Percentiles rank a stretch among this genome's conserved stretches.
phyloP scores from a whole-genome alignment of 1,284 basidiomycete species.

The Rhodotorula sp. region DNA sequence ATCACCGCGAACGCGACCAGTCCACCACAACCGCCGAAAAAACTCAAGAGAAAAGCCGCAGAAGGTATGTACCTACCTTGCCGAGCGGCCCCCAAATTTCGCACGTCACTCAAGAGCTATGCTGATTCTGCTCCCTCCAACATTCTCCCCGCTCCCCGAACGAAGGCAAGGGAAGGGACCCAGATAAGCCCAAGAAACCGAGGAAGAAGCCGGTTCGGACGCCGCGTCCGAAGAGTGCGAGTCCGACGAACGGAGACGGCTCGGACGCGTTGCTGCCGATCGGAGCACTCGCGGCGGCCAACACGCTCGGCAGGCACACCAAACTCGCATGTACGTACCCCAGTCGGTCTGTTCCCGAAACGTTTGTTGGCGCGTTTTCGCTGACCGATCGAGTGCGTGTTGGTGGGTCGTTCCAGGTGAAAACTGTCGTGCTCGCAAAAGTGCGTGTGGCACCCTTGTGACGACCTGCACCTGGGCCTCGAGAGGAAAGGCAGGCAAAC shows the following conservation, averaged over 20 bases:
- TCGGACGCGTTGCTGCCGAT: not conserved
- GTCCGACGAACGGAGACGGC: not conserved
- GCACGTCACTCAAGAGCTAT: not conserved
- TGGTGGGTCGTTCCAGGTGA: too few relatives aligned
- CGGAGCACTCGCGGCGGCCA: not conserved
- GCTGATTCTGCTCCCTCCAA: too few relatives aligned
- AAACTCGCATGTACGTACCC: slow-evolving; percentile 3
- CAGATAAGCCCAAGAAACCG: not conserved
- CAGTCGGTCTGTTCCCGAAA: not conserved
- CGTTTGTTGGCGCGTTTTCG: not conserved
- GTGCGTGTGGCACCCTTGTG: not conserved
- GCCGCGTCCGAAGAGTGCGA: not conserved
- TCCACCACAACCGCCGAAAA: not conserved
- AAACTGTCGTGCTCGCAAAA: slow-evolving; percentile 8
- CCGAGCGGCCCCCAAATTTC: too few relatives aligned
- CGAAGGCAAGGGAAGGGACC: not conserved
- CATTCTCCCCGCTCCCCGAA: not conserved
- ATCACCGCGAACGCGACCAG: not conserved
- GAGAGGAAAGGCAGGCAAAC: not conserved
- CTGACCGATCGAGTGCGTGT: not conserved
- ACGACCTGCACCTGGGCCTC: not conserved
- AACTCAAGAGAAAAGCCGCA: not conserved
- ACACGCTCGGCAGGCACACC: not conserved
- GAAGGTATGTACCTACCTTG: not conserved
- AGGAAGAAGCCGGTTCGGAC: not conserved